Evolutionary conservation across 2,329 filamentous ascomycete species (phyloP).

Genomic region (Cadophora luteo-olivacea): DNA sequence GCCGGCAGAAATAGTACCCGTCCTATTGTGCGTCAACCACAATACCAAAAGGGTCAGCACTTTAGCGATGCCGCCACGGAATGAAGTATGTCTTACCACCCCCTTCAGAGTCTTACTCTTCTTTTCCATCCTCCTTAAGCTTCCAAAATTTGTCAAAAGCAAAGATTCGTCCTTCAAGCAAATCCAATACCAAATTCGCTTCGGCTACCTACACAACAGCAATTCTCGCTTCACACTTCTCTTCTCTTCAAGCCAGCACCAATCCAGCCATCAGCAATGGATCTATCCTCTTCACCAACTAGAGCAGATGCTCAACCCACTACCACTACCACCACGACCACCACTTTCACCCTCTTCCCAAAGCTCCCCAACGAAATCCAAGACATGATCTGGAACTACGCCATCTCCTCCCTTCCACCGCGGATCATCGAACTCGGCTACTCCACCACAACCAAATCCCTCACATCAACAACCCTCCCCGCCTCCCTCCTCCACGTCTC

Average conservation of each 20-base stretch:
- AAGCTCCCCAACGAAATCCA: neutral
- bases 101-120: neutral
- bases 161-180: neutral
- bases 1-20: neutral
- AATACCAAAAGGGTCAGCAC: neutral
- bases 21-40: neutral
- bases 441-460: neutral
- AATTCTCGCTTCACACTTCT: neutral
- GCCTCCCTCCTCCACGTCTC: neutral
- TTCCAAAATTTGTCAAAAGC: neutral
- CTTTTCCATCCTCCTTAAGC: neutral
- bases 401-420: neutral
- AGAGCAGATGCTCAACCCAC: neutral
- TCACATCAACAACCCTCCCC: neutral
- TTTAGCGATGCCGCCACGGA: neutral
- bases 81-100: neutral
- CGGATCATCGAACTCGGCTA: neutral
- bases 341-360: conserved; percentile 4
- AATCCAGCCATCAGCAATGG: neutral
- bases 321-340: neutral
- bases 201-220: neutral
- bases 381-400: neutral
- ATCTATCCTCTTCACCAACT: neutral
- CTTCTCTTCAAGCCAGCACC: neutral
- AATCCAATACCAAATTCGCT: neutral